A percentile compares a stretch with the other conserved stretches of the same genome.
These are phyloP conservation scores for Coemansia sp. DNA, from an alignment of 192 early-diverging fungal species.

Conservation along the genomic window DNA sequence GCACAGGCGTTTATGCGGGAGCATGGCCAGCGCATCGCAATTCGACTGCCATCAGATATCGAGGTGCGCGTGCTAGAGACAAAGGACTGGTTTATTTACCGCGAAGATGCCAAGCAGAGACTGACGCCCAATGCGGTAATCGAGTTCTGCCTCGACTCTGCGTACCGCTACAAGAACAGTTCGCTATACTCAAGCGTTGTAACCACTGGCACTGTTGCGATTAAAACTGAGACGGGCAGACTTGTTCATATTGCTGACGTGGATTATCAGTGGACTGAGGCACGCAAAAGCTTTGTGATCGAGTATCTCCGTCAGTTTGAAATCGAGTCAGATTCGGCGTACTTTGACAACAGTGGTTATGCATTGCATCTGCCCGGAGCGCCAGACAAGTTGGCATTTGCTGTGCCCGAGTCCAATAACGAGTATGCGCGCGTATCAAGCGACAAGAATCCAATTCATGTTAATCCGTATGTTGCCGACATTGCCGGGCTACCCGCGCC, in stretches of 20 bases:
- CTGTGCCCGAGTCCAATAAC: too few species aligned
- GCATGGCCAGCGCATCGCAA: conserved; percentile 63
- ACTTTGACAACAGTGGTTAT: conserved; percentile 74
- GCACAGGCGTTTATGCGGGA: conserved; percentile 72
- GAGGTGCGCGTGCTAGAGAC: conserved; percentile 76
- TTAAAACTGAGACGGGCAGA: conserved; percentile 57
- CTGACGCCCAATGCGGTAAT: conserved; percentile 58
- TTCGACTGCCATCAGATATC: conserved; percentile 63
- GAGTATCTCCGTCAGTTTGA: conserved; percentile 78
- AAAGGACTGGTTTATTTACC: conserved; percentile 77
- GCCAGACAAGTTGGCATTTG: not conserved
- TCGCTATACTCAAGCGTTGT: conserved; percentile 64
- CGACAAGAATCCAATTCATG: conserved; percentile 74
- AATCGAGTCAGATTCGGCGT: conserved; percentile 63
- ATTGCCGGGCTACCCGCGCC: conserved; percentile 80
- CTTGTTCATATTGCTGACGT: conserved; percentile 75
- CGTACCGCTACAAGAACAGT: conserved; percentile 59
- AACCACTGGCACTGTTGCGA: conserved; percentile 65
- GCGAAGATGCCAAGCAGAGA: conserved; percentile 5
- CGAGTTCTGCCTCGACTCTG: conserved; percentile 80
- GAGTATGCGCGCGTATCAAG: too few species aligned
- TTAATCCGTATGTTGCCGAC: conserved; percentile 88
- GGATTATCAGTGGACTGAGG: conserved; percentile 62
- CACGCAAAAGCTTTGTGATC: conserved; percentile 74
- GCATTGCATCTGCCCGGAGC: not conserved